A percentile compares a stretch with the other conserved stretches of the same genome.
Evolutionary conservation across 1,139 yeast genomes (phyloP).

Genomic region (Taphrina communis): DNA sequence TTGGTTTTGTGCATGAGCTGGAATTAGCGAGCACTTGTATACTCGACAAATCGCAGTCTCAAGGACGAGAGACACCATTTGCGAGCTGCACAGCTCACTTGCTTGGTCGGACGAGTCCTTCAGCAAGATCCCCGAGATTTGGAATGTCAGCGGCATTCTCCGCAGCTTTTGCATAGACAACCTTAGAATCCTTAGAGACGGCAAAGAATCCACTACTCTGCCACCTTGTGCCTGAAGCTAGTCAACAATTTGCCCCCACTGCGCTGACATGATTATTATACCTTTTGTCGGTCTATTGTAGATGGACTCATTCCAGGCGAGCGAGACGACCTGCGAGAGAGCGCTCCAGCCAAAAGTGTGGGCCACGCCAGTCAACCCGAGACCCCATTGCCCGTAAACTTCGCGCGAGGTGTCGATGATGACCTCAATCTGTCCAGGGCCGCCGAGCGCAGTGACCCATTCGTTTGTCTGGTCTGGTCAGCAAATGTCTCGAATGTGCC

Average conservation of each 20-base stretch:
- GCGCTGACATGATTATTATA: neutral
- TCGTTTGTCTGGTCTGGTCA: conserved; percentile 22
- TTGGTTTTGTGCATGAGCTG: too few species aligned
- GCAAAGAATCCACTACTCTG: conserved; percentile 34
- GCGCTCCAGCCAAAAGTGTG: conserved; percentile 29
- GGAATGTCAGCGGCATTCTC: conserved; percentile 28
- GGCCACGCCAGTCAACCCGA: conserved; percentile 16
- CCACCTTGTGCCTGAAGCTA: conserved; percentile 20
- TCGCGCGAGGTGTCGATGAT: conserved; percentile 20
- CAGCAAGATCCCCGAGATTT: conserved; percentile 16
- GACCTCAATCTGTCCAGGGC: conserved; percentile 12
- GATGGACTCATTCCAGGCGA: conserved; percentile 34
- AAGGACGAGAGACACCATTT: too few species aligned
- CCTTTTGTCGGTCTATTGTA: conserved; percentile 35
- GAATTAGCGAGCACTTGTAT: too few species aligned
- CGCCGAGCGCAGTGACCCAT: conserved; percentile 28
- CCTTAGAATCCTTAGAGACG: conserved; percentile 9
- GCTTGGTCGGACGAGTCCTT: conserved; percentile 11
- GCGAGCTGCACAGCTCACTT: neutral
- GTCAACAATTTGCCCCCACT: too few species aligned
- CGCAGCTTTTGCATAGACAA: conserved; percentile 13
- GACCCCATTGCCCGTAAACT: conserved; percentile 36
- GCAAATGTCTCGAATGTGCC: neutral
- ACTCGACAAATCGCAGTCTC: too few species aligned
- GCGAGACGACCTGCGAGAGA: conserved; percentile 16